Conservation (phyloP, 371 early-diverging fungal species). For the Mucor piriformis region DNA sequence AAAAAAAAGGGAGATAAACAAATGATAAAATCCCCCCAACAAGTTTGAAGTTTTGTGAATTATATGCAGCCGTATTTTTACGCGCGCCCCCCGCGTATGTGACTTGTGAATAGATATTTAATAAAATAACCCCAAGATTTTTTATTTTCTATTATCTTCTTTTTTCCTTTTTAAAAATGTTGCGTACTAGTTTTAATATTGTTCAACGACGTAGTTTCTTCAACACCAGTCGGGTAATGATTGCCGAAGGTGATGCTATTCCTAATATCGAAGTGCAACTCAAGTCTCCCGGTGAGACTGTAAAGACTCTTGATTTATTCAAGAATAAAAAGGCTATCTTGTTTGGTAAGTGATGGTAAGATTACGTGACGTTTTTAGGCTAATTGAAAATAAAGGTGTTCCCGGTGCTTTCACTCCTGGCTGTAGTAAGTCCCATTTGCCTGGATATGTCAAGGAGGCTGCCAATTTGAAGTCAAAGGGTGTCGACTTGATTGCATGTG, state of each 20-base stretch:
- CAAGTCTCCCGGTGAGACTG: constrained; percentile 47
- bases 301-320: constrained; percentile 49
- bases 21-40: not conserved
- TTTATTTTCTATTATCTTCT: not conserved
- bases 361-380: not conserved
- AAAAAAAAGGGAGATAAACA: not conserved
- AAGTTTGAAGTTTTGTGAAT: not conserved
- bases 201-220: constrained; percentile 30
- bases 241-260: constrained; percentile 38
- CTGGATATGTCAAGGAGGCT: constrained; percentile 68
- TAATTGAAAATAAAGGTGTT: constrained; percentile 41
- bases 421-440: constrained; percentile 69
- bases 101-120: not conserved
- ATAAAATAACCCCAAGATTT: not conserved
- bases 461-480: constrained; percentile 61
- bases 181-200: constrained; percentile 13
- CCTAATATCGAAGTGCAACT: constrained; percentile 47
- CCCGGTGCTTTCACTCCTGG: constrained; percentile 73
- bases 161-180: constrained; percentile 13
- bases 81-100: not conserved
- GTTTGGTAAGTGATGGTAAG: constrained; percentile 30
- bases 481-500: constrained; percentile 66
- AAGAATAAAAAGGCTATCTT: constrained; percentile 50
- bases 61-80: not conserved
- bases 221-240: constrained; percentile 16